Evolutionary conservation across 805 yeast species (phyloP), one percentile per base, ranked within the genome.

Genomic region (Teunomyces panamensis): DNA sequence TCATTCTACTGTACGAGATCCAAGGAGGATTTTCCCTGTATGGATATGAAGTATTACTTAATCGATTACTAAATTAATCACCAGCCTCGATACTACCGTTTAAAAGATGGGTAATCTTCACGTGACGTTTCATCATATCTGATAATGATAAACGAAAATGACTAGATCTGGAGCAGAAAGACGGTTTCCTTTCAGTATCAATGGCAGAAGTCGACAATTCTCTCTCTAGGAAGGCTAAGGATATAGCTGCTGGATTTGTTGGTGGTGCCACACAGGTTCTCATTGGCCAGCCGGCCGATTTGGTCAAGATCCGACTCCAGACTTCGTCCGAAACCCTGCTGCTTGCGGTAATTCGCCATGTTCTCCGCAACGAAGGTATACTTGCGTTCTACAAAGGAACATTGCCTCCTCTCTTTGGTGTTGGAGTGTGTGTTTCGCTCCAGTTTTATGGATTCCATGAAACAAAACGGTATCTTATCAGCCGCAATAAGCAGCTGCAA

Each of bases 401-500:
- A 0, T 52, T 72, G 32, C 68, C 78, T 1, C 78, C 78, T 2
- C 59, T 73, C 24, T 61, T 73, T 48, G 78, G 78, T 0, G 78
- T 73, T 5, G 83, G 87, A 0, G 83, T 79, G 1, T 83, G 89
- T 67, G 89, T 83, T 6, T 81, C 86, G 2, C 65, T 83, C 29
- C 89, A 83, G 57, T 84, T 83, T 60, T 84, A 83, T 56, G 87
- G 89, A 1, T 85, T 83, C 57, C 87, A 81, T 57, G 89, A 83
- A 58, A 74, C 86, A 30, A 81, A 79, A 57, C 68, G 92, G 49
- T 86, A 80, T 59, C 53, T 83, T 17, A 57, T 77, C 46, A 63
- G 63, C 5, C 47, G 39, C 7, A 57, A 51, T 44, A 62, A 65
- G 4, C 53, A 53, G 26, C 49, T 49, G 17, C 67, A 65, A 27